Base-by-base conservation (phyloP, 441 rosid species). In the Erodium texanum region DNA sequence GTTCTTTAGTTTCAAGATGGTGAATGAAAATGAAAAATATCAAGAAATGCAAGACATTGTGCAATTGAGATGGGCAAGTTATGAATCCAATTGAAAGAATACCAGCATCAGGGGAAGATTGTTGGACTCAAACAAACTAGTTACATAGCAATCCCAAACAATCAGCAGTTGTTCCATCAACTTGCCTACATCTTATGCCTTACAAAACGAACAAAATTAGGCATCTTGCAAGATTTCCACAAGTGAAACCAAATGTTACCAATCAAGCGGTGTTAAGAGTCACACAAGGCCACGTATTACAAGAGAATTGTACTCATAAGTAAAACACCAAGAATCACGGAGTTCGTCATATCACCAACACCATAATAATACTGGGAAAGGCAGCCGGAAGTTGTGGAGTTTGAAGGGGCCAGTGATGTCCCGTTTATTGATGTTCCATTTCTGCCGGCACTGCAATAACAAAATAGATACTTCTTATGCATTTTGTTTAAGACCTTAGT, bases 331-430 rank as follows among this genome's bases (percentile, higher is more conserved):
- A 84, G 38, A 59, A 79, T 70, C 81, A 88, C 77, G 23, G 85
- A 86, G 84, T 81, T 75, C 71, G 80, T 80, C 56, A 82, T 73
- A 24, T 79, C 77, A 72, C 76, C 77, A 38, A 56, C 71, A 56
- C 65, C 65, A 34, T 73, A 69, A 68, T 74, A 24, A 73, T 75
- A 66, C 45, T 62, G 68, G 38, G 81, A 61, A 64, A 73, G 19
- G 71, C 84, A 77, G 59, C 86, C 90, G 2, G 96, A 88, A 62
- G 73, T 81, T 2, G 96, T 80, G 4, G 96, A 79, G 74, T 92
- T 88, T 19, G 94, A 93, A 20, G 99, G 97, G 3, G 92, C 98
- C 56, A 86, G 76, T 0, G 88, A 79, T 34, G 89, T 83, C 66
- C 78, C 78, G 50, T 89, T 92, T 58, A 82, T 58, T 79, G 27